phyloP scores from a whole-genome alignment of 306 rosid species.

The Abrus pulchellus region DNA sequence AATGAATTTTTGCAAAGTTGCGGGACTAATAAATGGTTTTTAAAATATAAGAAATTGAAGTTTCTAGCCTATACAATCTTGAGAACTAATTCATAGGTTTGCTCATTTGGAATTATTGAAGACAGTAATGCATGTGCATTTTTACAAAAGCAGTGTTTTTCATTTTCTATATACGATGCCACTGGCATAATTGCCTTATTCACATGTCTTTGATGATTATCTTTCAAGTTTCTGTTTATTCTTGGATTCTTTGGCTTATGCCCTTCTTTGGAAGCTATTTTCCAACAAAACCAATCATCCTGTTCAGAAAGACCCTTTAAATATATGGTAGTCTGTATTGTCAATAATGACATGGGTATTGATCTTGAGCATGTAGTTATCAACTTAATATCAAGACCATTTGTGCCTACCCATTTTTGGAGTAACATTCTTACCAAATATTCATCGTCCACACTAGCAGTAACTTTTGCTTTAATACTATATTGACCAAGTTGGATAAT shows the following conservation, averaged over 20 bases:
- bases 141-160: background rate
- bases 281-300: background rate
- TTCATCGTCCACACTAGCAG: background rate
- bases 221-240: no score
- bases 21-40: no score
- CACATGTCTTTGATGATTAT: no score
- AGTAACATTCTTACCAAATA: background rate
- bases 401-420: background rate
- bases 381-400: background rate
- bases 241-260: background rate
- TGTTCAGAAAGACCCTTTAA: background rate
- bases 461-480: background rate
- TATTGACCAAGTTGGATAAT: background rate
- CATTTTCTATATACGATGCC: background rate
- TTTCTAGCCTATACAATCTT: no score
- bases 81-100: no score
- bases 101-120: constrained; percentile 11
- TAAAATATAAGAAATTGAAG: no score
- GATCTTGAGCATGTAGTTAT: background rate
- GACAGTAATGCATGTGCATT: background rate
- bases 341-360: background rate
- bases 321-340: background rate
- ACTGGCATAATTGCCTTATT: background rate
- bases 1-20: no score
- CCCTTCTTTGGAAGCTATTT: background rate